Base-by-base conservation (phyloP, 2,329 filamentous ascomycete genomes). In the Trichophyton simii region DNA sequence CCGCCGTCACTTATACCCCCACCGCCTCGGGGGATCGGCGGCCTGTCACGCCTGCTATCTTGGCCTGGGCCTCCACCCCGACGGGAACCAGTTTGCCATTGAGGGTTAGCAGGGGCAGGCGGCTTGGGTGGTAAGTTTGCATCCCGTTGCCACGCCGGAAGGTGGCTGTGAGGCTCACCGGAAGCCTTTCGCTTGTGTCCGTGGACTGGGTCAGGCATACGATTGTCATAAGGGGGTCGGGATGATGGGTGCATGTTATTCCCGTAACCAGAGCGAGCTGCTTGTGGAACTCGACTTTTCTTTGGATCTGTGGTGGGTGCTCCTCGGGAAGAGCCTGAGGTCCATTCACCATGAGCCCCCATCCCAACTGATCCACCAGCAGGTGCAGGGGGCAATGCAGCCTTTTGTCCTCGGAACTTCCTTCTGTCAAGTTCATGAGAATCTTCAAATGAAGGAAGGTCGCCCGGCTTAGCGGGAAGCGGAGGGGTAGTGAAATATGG, bases 381-480 rank as follows among this genome's bases (percentile, higher is more conserved):
- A 0, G 94, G 94, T 0, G 92, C 94, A 11, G 94, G 92, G 3
- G 92, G 92, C 9, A 92, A 81, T 22, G 86, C 87, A 22, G 87
- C 87, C 70, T 89, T 89, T 69, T 94, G 87, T n/a, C 91, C 88
- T 66, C 95, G 87, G 67, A 91, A 92, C 74, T 92, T 95, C 72
- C 91, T 85, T 58, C 92, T 84, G 72, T 99, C 94, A n/a, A 97
- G 79, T 73, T 99, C 94, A 74, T 99, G 94, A 52, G 91, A 96
- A 69, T 96, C 92, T 71, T 95, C 89, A 69, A 96, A 97, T 15
- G 79, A 82, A 1, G 94, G 94, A n/a, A 99, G 82, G 58, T 97
- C 91, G 65, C 87, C 86, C 0, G 94, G 90, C 61, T 83, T 83
- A 44, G 91, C 85, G 7, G 94, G 94, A 3, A 87, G 78, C 3